Evolutionary conservation across 2,329 filamentous ascomycete species (phyloP), one percentile per base, ranked within the genome.

Genomic region (Verticillium albo-atrum): DNA sequence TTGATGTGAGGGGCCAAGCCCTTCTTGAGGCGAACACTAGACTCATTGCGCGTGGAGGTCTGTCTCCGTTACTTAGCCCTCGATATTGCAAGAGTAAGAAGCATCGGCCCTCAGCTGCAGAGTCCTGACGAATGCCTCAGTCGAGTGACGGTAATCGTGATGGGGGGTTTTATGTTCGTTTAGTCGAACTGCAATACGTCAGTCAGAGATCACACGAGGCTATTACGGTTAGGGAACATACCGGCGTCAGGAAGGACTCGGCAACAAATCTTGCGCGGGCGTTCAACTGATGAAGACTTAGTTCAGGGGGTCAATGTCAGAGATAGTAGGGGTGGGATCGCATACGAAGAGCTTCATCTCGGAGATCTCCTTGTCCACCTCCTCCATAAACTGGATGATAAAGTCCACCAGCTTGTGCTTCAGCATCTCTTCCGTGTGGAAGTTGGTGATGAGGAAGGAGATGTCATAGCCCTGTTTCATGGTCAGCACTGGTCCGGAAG

Each of bases 281-380:
- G 74, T 99, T 99, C 74, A 99, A 81, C 94, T 97, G 61, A 59
- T 72, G 53, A 12, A 23, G 2, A 15, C 25, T n/a, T 27, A 26
- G 25, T 34, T 14, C 32, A 2, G 50, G 28, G 50, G 20, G 12
- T n/a, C n/a, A n/a, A 15, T 6, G 17, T 32, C 17, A 1, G 6
- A 15, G n/a, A n/a, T 15, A 42, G n/a, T 3, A 20, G n/a, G 10
- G 42, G n/a, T 23, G 23, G 51, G n/a, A 54, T 32, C 51, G 81
- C 91, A 67, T 84, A 97, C 94, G 77, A 99, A 99, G 70, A 99
- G 89, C 84, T 99, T 99, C 95, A 99, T 98, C 79, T 99, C 96
- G 3, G 95, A 98, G 62, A 99, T 99, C 77, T 99, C 95, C 82
- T 99, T 99, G 76, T 99, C 96, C 4, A 99, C 96, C 75, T 99